phyloP scores from a whole-genome alignment of 805 yeast species.

The Cyberlindnera misumaiensis region DNA sequence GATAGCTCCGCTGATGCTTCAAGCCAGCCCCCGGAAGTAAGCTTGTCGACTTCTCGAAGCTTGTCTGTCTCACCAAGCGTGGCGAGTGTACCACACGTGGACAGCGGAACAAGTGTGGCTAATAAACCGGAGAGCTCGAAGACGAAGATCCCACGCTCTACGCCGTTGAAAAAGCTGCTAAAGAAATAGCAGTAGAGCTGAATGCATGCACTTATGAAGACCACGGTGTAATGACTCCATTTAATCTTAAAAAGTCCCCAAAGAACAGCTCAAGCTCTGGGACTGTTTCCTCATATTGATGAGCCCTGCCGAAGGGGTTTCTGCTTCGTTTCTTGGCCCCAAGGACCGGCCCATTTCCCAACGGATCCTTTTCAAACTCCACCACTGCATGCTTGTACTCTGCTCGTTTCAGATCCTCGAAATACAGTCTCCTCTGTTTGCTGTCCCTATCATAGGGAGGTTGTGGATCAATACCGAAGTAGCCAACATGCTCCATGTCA shows the following conservation, averaged over 20 bases:
- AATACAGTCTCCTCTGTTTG: conserved; percentile 31
- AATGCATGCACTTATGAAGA: neutral
- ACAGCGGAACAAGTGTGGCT: too few species aligned
- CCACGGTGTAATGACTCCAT: conserved; percentile 7
- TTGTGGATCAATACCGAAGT: conserved; percentile 53
- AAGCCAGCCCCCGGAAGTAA: too few species aligned
- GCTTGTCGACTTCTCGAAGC: too few species aligned
- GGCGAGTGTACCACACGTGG: too few species aligned
- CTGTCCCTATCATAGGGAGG: conserved; percentile 29
- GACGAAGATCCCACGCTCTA: neutral
- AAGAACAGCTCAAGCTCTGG: conserved; percentile 13
- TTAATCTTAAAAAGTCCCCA: neutral
- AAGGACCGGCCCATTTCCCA: conserved; percentile 43
- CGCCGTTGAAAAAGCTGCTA: neutral
- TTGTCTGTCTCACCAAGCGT: too few species aligned
- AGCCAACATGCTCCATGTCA: conserved; percentile 32
- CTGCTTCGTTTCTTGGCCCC: conserved; percentile 42
- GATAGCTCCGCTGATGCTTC: too few species aligned
- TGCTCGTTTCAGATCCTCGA: conserved; percentile 35
- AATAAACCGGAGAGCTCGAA: neutral
- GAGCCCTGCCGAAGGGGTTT: conserved; percentile 47
- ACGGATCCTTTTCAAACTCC: conserved; percentile 50
- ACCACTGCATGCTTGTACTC: conserved; percentile 49
- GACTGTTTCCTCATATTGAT: conserved; percentile 27
- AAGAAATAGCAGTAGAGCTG: neutral